phyloP scores from a whole-genome alignment of 1,284 basidiomycete species.

The Malassezia japonica region DNA sequence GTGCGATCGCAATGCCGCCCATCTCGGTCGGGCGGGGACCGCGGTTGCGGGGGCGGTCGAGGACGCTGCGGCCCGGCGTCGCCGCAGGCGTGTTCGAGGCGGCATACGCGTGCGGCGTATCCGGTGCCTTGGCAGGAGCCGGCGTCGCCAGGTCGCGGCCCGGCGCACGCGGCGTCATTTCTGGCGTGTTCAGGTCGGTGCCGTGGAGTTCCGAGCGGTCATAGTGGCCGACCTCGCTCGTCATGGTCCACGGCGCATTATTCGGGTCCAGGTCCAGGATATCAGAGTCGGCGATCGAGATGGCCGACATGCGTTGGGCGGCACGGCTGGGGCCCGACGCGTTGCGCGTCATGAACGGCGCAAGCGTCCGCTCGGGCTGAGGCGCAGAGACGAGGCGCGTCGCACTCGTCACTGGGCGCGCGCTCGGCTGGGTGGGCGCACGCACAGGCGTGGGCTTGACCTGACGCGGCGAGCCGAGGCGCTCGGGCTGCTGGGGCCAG shows the following conservation, averaged over 20 bases:
- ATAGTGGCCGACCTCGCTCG: constrained; percentile 14
- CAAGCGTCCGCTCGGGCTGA: neutral
- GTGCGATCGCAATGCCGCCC: constrained; percentile 23
- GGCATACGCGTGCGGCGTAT: constrained; percentile 1
- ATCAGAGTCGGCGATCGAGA: constrained; percentile 10
- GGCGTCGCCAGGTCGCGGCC: neutral
- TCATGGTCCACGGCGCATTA: constrained; percentile 7
- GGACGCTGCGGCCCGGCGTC: constrained; percentile 13
- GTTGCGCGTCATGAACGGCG: neutral
- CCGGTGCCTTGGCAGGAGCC: too few relatives aligned
- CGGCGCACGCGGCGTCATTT: neutral
- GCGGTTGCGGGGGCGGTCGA: constrained; percentile 24
- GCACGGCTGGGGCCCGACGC: neutral
- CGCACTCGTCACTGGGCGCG: neutral
- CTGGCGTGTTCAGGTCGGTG: constrained; percentile 2
- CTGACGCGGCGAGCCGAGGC: neutral
- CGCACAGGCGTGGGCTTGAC: neutral
- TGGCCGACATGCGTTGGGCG: constrained; percentile 4
- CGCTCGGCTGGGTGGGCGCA: neutral
- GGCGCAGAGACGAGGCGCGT: neutral
- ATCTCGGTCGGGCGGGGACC: constrained; percentile 19
- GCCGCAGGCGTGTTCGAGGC: neutral
- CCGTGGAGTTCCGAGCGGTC: constrained; percentile 15
- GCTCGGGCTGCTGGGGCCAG: neutral
- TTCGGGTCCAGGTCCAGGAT: neutral